These are phyloP conservation scores for Globisporangium middletonii DNA, from an alignment of 352 stramenopile species.

Conservation along the genomic window DNA sequence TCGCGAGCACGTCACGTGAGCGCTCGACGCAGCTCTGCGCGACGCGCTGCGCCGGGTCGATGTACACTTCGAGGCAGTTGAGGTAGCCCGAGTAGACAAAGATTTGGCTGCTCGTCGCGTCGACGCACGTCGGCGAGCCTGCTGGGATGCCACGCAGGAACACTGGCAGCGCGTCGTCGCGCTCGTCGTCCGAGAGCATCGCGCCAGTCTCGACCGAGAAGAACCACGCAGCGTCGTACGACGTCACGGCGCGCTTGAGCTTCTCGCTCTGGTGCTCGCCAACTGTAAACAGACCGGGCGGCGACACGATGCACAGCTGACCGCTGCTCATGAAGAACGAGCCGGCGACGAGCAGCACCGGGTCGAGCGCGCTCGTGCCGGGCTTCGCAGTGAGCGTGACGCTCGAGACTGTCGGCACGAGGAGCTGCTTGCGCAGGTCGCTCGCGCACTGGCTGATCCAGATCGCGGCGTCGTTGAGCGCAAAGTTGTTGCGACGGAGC, in stretches of 20 bases:
- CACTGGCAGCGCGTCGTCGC: slow-evolving; percentile 20
- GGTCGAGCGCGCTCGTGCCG: slow-evolving; percentile 41
- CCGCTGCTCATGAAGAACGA: slow-evolving; percentile 59
- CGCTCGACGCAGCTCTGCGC: slow-evolving; percentile 3
- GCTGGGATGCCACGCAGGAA: slow-evolving; percentile 54
- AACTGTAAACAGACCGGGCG: slow-evolving; percentile 46
- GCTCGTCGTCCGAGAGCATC: slow-evolving; percentile 15
- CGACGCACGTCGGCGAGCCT: slow-evolving; percentile 58
- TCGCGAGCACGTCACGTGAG: not conserved
- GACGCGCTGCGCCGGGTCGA: slow-evolving; percentile 8
- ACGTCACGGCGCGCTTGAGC: slow-evolving; percentile 34
- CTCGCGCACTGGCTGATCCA: slow-evolving; percentile 43
- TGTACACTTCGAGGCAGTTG: slow-evolving; percentile 65
- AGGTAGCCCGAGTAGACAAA: slow-evolving; percentile 63
- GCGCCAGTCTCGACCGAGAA: slow-evolving; percentile 47
- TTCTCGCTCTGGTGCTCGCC: slow-evolving; percentile 31
- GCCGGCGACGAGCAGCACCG: slow-evolving; percentile 64
- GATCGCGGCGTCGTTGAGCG: slow-evolving; percentile 29
- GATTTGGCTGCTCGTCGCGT: slow-evolving; percentile 35
- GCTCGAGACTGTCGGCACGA: slow-evolving; percentile 32
- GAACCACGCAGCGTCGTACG: slow-evolving; percentile 62
- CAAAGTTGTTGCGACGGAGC: slow-evolving; percentile 35
- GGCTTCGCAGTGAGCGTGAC: slow-evolving; percentile 25
- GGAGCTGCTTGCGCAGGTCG: slow-evolving; percentile 34
- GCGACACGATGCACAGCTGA: slow-evolving; percentile 59